phyloP scores from a whole-genome alignment of 768 basidiomycete species.

The Auriscalpium vulgare region DNA sequence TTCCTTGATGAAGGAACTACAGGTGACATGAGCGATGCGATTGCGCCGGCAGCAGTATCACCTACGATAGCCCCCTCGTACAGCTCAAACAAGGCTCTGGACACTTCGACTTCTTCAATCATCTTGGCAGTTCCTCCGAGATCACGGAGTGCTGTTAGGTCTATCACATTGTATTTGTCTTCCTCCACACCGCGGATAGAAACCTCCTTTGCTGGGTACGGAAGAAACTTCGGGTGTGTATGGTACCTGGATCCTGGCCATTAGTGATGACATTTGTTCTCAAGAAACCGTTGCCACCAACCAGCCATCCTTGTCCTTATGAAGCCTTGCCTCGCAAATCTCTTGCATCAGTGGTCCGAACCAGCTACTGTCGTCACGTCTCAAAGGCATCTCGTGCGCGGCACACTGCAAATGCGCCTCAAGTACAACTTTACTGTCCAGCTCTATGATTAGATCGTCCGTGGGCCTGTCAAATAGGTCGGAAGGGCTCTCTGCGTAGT shows the following conservation, averaged over 20 bases:
- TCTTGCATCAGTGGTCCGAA: constrained; percentile 58
- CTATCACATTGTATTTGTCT: constrained; percentile 69
- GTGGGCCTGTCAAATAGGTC: constrained; percentile 58
- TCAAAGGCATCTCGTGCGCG: constrained; percentile 77
- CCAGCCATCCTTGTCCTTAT: constrained; percentile 77
- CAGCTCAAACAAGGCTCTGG: constrained; percentile 77
- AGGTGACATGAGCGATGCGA: background rate
- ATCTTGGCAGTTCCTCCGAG: constrained; percentile 33
- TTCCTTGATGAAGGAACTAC: constrained; percentile 84
- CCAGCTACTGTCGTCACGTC: constrained; percentile 53
- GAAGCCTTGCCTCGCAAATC: constrained; percentile 54
- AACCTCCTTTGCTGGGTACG: constrained; percentile 65
- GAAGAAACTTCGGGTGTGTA: constrained; percentile 69
- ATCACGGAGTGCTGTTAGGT: constrained; percentile 38
- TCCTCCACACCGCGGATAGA: constrained; percentile 72
- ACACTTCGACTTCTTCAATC: constrained; percentile 78
- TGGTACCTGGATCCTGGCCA: constrained; percentile 53
- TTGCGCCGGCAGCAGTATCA: background rate
- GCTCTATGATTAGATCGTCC: constrained; percentile 61
- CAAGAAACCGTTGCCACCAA: constrained; percentile 22
- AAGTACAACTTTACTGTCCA: constrained; percentile 64
- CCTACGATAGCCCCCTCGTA: constrained; percentile 84
- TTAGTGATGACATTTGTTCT: too few relatives aligned
- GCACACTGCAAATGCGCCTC: constrained; percentile 89
- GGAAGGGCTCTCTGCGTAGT: constrained; percentile 63